A percentile compares a stretch with the other conserved stretches of the same genome.
Evolutionary conservation across 2,329 filamentous ascomycete species (phyloP).

Genomic region (Penicillium sp.): DNA sequence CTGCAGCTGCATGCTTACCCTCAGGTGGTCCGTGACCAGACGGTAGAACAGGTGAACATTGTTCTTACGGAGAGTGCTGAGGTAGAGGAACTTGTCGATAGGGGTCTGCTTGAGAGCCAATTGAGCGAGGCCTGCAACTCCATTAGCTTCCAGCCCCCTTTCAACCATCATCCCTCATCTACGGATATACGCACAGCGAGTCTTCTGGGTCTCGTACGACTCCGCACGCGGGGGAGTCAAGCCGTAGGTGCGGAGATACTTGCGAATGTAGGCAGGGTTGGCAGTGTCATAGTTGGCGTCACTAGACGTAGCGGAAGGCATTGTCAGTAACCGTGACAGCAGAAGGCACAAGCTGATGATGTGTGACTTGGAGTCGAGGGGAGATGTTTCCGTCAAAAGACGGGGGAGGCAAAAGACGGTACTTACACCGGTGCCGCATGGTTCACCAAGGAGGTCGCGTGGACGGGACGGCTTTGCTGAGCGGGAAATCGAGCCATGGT

Average conservation of each 20-base stretch:
- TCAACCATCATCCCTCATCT: too few relatives aligned
- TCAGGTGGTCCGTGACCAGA: conserved; percentile 41
- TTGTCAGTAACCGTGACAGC: too few relatives aligned
- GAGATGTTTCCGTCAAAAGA: too few relatives aligned
- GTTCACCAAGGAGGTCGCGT: conserved; percentile 29
- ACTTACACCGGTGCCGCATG: conserved; percentile 30
- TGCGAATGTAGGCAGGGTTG: conserved; percentile 43
- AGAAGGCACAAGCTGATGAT: too few relatives aligned
- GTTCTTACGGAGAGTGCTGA: conserved; percentile 44
- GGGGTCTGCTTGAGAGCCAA: conserved; percentile 40
- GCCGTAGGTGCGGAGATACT: conserved; percentile 45
- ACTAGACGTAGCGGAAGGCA: too few relatives aligned
- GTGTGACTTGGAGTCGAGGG: too few relatives aligned
- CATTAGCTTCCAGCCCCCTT: too few relatives aligned
- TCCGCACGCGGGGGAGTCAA: conserved; percentile 44
- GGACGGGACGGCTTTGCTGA: conserved; percentile 31
- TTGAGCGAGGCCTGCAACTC: conserved; percentile 41
- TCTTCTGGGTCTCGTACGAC: conserved; percentile 43
- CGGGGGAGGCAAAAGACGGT: too few relatives aligned
- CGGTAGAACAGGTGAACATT: conserved; percentile 48
- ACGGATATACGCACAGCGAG: too few relatives aligned
- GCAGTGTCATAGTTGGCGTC: conserved; percentile 43
- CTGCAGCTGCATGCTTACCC: too few relatives aligned
- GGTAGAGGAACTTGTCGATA: conserved; percentile 45
- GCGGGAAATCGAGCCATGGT: conserved; percentile 31